phyloP scores from a whole-genome alignment of 2,329 filamentous ascomycete genomes.

The Sclerotinia sclerotiorum region DNA sequence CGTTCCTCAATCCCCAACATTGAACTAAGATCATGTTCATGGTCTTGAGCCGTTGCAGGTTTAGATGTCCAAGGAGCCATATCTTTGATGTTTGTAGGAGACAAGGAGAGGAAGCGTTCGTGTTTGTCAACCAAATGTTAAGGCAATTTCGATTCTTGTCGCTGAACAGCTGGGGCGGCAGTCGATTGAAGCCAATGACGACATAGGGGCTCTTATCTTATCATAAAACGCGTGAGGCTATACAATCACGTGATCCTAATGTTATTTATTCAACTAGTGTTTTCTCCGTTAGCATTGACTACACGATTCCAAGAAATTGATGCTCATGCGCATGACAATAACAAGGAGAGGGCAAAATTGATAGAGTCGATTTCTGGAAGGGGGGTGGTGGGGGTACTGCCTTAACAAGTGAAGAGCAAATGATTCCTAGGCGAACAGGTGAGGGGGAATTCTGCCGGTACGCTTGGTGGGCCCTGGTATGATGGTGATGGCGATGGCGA shows the following conservation, averaged over 20 bases:
- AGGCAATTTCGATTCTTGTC: not conserved
- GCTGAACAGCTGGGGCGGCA: not conserved
- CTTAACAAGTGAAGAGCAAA: no score
- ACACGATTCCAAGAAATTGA: no score
- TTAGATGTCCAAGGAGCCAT: constrained; percentile 30
- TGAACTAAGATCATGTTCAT: constrained; percentile 36
- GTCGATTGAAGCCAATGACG: constrained; percentile 17
- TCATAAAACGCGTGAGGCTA: not conserved
- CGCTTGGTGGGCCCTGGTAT: no score
- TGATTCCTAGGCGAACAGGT: no score
- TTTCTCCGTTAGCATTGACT: no score
- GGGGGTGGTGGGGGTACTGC: no score
- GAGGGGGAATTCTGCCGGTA: no score
- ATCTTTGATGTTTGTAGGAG: not conserved
- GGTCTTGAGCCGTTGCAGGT: constrained; percentile 19
- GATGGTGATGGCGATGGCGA: no score
- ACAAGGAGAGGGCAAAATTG: no score
- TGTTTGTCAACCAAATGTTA: not conserved
- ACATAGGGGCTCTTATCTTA: constrained; percentile 19
- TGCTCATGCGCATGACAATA: no score
- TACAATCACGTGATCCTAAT: not conserved
- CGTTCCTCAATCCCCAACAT: constrained; percentile 39
- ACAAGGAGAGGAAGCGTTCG: not conserved
- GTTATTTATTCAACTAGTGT: not conserved
- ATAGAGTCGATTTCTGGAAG: no score